Evolutionary conservation across 1,284 basidiomycete genomes (phyloP), one percentile per base, ranked within the genome.

Genomic region (Cystobasidiaceae sp.): DNA sequence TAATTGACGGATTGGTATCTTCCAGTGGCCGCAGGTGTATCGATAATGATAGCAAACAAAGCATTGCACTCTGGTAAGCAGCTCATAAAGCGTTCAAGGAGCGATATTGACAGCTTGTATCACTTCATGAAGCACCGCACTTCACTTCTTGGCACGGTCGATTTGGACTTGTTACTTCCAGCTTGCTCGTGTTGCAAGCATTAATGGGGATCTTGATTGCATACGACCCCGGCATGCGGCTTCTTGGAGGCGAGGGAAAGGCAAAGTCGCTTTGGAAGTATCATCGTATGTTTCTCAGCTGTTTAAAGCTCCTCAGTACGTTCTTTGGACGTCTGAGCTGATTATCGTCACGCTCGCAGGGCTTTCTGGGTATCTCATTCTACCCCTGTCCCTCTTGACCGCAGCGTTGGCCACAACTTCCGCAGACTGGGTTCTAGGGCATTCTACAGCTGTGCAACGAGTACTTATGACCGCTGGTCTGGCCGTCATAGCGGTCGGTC

Each of bases 41-140:
- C 41, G 9, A 43, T 67, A n/a, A 73, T 73, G 61, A 55, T 71
- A 4, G 71, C 68, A 60, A 73, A 73, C 61, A 73, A 73, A 54
- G 61, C 63, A 11, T 30, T 70, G 5, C 67, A 69, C 30, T 52
- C 56, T 1, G 71, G 71, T 71, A 17, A 23, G 68, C 25, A 8
- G 19, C 23, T 43, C 5, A 13, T n/a, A 3, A 45, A 30, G 8
- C 25, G 9, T 3, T 51, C n/a, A n/a, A n/a, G n/a, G 48, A 19
- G 4, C 33, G 28, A 9, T 41, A 11, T n/a, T n/a, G n/a, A n/a
- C n/a, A n/a, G n/a, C 34, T 39, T 56, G 30, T 28, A 15, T 43
- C 11, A 46, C 4, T 17, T 2, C 43, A 48, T 19, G 13, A 45
- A 68, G 71, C 71, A 2, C 46, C 61, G 17, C 72, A 73, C 50